These are phyloP conservation scores for Suillus brevipes DNA, from an alignment of 768 basidiomycete species.

Conservation along the genomic window DNA sequence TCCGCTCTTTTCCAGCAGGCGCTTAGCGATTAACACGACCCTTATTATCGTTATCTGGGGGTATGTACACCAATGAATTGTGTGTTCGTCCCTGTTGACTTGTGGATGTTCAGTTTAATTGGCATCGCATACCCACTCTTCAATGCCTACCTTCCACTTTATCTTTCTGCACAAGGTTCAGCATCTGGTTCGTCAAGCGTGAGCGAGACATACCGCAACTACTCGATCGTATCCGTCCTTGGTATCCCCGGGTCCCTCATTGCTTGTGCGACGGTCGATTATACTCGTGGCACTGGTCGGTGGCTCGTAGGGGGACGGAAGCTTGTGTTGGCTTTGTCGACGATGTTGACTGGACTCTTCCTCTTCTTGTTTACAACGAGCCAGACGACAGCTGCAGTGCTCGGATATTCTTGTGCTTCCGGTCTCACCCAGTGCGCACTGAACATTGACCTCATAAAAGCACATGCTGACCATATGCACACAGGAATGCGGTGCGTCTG, in stretches of 20 bases:
- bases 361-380: slow-evolving; percentile 55
- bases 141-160: slow-evolving; percentile 51
- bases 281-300: slow-evolving; percentile 33
- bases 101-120: slow-evolving; percentile 35
- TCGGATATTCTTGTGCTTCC: slow-evolving; percentile 48
- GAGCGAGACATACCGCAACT: slow-evolving; percentile 45
- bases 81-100: neutral
- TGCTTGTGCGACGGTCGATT: slow-evolving; percentile 46
- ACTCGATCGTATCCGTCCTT: slow-evolving; percentile 47
- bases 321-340: slow-evolving; percentile 46
- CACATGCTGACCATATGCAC: neutral
- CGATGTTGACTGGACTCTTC: slow-evolving; percentile 46
- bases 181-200: slow-evolving; percentile 24
- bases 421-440: slow-evolving; percentile 41
- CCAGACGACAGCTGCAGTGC: slow-evolving; percentile 36
- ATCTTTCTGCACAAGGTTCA: slow-evolving; percentile 39
- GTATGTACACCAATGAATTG: slow-evolving; percentile 24
- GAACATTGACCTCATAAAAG: neutral
- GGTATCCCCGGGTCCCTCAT: slow-evolving; percentile 50
- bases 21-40: slow-evolving; percentile 45
- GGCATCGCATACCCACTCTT: slow-evolving; percentile 57
- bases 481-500: slow-evolving; percentile 38
- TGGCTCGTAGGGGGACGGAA: slow-evolving; percentile 47
- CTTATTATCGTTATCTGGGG: slow-evolving; percentile 56
- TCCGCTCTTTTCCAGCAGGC: slow-evolving; percentile 48